A percentile compares a stretch with the other conserved stretches of the same genome.
Evolutionary conservation across 495 filamentous ascomycete species (phyloP).

Genomic region (Penicillium desertorum): DNA sequence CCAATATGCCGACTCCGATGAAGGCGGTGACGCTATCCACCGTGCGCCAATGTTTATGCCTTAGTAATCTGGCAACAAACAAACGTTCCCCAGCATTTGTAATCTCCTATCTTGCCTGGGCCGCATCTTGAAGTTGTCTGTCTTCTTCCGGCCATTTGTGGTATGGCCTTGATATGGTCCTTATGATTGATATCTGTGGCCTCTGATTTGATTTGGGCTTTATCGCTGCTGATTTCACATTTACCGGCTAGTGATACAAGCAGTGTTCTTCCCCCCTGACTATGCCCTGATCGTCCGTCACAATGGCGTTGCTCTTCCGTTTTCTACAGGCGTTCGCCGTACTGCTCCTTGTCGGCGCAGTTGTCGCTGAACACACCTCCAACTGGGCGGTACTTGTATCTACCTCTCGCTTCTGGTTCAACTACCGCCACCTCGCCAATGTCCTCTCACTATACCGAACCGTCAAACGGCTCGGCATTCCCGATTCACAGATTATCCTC

Average conservation of each 20-base stretch:
- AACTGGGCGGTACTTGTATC: conserved; percentile 98
- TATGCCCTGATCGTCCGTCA: conserved; percentile 19
- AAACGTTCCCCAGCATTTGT: conserved; percentile 4
- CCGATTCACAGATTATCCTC: conserved; percentile 97
- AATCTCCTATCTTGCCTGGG: conserved; percentile 9
- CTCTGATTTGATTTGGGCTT: neutral
- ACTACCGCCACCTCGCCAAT: conserved; percentile 97
- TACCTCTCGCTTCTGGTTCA: conserved; percentile 99
- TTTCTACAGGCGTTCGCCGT: conserved; percentile 41
- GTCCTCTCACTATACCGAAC: conserved; percentile 97
- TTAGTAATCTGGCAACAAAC: neutral
- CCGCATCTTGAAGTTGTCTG: neutral
- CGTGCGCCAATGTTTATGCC: conserved; percentile 5
- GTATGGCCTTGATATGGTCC: conserved; percentile 17
- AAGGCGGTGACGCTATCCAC: conserved; percentile 26
- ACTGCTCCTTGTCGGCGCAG: conserved; percentile 42
- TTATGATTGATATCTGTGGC: neutral
- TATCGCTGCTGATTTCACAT: neutral
- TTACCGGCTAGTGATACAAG: neutral
- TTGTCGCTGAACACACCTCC: conserved; percentile 79
- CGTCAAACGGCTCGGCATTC: conserved; percentile 96
- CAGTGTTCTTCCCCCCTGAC: conserved; percentile 13
- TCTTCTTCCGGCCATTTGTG: neutral
- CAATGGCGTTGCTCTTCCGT: conserved; percentile 32
- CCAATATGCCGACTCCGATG: conserved; percentile 31